These are phyloP conservation scores for Coemansia sp. DNA, from an alignment of 192 early-diverging fungal species.

Conservation along the genomic window DNA sequence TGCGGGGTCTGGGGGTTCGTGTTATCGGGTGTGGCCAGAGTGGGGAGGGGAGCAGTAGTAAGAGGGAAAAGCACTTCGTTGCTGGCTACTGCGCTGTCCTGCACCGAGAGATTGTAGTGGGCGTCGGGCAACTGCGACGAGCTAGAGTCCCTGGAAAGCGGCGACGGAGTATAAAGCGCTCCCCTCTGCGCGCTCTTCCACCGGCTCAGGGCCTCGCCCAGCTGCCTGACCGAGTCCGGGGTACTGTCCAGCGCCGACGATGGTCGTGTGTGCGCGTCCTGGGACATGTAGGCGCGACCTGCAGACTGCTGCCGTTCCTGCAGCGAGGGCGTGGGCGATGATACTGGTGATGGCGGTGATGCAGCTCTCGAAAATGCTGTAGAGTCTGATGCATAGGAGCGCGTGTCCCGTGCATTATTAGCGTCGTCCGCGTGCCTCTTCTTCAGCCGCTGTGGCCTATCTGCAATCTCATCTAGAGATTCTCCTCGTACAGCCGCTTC, in stretches of 20 bases:
- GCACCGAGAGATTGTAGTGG: constrained; percentile 18
- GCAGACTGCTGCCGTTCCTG: constrained; percentile 1
- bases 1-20: constrained; percentile 17
- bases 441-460: background rate
- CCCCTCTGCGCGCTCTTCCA: constrained; percentile 13
- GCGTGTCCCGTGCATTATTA: constrained; percentile 32
- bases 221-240: constrained; percentile 33
- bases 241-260: constrained; percentile 34
- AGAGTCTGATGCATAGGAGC: constrained; percentile 50
- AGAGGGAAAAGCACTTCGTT: constrained; percentile 43
- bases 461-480: background rate
- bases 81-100: constrained; percentile 10
- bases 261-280: constrained; percentile 7
- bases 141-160: constrained; percentile 20
- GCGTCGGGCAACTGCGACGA: background rate
- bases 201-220: constrained; percentile 41
- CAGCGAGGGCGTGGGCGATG: constrained; percentile 3
- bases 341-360: constrained; percentile 16
- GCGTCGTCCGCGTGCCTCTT: background rate
- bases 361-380: constrained; percentile 44
- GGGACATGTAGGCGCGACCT: background rate
- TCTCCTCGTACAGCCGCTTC: background rate
- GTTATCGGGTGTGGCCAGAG: background rate
- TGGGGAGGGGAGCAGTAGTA: constrained; percentile 8
- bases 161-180: constrained; percentile 18